A percentile compares a stretch with the other conserved stretches of the same genome.
phyloP scores from a whole-genome alignment of 768 basidiomycete species.

The Macrolepiota fuliginosa region DNA sequence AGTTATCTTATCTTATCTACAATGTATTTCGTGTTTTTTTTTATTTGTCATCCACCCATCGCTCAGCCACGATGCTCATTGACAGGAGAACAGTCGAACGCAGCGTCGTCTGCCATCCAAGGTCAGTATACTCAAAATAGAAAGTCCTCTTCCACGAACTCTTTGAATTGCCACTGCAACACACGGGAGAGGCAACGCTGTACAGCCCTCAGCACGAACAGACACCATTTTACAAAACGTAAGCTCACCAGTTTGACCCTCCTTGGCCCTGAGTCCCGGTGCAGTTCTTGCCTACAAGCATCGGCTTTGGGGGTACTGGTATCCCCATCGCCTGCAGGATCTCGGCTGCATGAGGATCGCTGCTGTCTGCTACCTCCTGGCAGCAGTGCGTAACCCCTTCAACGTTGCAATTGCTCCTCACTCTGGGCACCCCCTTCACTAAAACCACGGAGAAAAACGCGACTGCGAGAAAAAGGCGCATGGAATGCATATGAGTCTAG shows the following conservation, averaged over 20 bases:
- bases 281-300: neutral
- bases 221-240: neutral
- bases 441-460: neutral
- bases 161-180: neutral
- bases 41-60: neutral
- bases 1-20: slow-evolving; percentile 3
- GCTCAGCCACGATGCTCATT: neutral
- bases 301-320: neutral
- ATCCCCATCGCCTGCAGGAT: neutral
- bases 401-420: slow-evolving; percentile 2
- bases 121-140: neutral
- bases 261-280: neutral
- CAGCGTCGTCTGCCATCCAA: neutral
- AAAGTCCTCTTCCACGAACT: neutral
- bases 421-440: neutral
- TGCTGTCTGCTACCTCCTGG: neutral
- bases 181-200: slow-evolving; percentile 2
- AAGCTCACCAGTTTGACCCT: neutral
- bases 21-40: no score
- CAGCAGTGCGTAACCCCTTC: slow-evolving; percentile 8
- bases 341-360: neutral
- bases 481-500: neutral
- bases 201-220: neutral
- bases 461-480: neutral
- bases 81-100: neutral